Conservation (phyloP, 148 eudicot species). For the Rhododendron griersonianum region DNA sequence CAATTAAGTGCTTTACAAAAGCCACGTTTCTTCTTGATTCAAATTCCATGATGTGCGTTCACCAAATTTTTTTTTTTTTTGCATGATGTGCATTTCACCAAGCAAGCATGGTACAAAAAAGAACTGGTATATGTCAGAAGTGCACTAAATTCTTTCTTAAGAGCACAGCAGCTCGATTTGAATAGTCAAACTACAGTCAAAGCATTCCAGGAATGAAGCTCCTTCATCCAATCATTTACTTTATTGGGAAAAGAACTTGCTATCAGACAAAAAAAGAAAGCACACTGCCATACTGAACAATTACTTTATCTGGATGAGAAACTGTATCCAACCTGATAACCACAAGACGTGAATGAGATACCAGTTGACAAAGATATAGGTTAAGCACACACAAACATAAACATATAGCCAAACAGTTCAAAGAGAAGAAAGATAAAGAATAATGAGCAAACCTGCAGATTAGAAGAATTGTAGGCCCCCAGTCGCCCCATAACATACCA, state of each 20-base stretch:
- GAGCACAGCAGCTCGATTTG: background rate
- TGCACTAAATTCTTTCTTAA: background rate
- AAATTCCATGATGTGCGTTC: background rate
- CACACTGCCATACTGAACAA: background rate
- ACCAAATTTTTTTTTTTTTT: background rate
- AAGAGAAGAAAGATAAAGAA: background rate
- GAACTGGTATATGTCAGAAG: background rate
- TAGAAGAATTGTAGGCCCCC: slow-evolving; percentile 82
- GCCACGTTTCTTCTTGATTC: background rate
- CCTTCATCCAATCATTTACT: background rate
- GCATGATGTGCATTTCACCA: background rate
- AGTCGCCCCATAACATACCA: slow-evolving; percentile 99
- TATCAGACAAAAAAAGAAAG: background rate
- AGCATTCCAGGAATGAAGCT: slow-evolving; percentile 1
- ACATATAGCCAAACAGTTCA: slow-evolving; percentile 1
- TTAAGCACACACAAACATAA: background rate
- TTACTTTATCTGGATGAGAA: background rate
- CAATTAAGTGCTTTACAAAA: background rate
- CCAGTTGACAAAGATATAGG: background rate
- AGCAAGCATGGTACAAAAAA: background rate
- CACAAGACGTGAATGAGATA: background rate
- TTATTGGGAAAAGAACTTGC: background rate
- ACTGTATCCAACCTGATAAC: background rate
- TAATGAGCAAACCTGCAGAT: slow-evolving; percentile 58
- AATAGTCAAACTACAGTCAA: slow-evolving; percentile 4